Evolutionary conservation across 768 basidiomycete genomes (phyloP), one percentile per base, ranked within the genome.

Genomic region (Mrakia blollopis): DNA sequence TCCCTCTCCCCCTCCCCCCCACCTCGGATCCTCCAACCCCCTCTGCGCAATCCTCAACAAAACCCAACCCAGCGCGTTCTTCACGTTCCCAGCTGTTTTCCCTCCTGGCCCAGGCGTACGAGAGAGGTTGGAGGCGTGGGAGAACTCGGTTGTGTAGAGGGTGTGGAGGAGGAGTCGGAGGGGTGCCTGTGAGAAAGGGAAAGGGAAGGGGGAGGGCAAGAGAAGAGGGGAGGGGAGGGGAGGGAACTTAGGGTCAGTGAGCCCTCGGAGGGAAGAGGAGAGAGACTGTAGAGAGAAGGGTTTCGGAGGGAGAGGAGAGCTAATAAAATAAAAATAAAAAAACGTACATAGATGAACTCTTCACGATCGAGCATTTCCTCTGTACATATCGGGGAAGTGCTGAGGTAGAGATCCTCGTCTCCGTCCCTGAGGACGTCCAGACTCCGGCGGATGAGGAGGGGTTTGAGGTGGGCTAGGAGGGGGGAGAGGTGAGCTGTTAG

Each of bases 371-470:
- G 35, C 65, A 68, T 68, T 39, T 68, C 65, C 65, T 68, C 65
- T 7, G 65, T 39, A 23, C 65, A 68, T 3, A 68, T 68, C 7
- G 65, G 65, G 1, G 65, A 68, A 4, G 25, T 39, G 65, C 23
- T 39, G 10, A 25, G 35, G 65, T 68, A 68, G 18, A 68, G 65
- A n/a, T 68, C 65, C 37, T 68, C 65, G 37, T 68, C 65, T 39
- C 65, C 65, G 65, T 68, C 65, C 39, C 44, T 68, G 39, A 68
- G 39, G 18, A 68, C 65, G 65, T 68, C 65, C 18, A 68, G 35
- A 1, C 21, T 21, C 6, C 65, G 65, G 8, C 65, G 65, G 37
- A 68, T 16, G 39, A 68, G 65, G 39, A 68, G 65, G 18, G 65
- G 65, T 41, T 68, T 68, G 65, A 68, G 65, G 25, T 41, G 23